Percentiles rank a stretch among this genome's conserved stretches.
Evolutionary conservation across 257 asterid genomes (phyloP).

Genomic region (Salvia splendens): DNA sequence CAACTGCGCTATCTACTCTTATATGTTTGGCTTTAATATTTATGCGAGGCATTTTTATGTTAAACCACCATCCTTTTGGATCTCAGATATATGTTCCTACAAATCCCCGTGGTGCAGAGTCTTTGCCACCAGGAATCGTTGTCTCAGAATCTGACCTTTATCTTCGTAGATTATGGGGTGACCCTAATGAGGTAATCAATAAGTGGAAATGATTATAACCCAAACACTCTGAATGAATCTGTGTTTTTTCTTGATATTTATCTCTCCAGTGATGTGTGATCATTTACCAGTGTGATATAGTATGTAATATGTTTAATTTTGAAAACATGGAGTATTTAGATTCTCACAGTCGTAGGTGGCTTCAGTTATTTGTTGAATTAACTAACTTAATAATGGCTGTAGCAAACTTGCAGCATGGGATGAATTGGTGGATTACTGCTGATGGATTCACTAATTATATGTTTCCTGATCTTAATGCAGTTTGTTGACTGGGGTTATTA

Average conservation of each 20-base stretch:
- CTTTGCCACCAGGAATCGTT: constrained; percentile 96
- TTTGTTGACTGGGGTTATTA: background rate
- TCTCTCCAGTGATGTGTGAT: too few relatives aligned
- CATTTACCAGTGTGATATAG: too few relatives aligned
- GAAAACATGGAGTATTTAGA: too few relatives aligned
- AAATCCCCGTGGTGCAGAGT: constrained; percentile 98
- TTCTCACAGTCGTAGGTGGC: background rate
- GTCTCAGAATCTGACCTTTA: constrained; percentile 88
- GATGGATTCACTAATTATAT: too few relatives aligned
- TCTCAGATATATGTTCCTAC: constrained; percentile 84
- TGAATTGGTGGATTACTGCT: constrained; percentile 1
- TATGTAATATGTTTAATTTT: background rate
- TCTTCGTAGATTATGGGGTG: constrained; percentile 98
- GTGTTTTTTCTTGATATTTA: constrained; percentile 1
- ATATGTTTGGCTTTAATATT: constrained; percentile 5
- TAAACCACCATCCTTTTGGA: background rate
- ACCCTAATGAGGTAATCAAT: constrained; percentile 80
- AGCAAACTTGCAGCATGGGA: constrained; percentile 21
- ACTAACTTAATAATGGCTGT: constrained; percentile 7
- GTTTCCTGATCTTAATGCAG: constrained; percentile 20
- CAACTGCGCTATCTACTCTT: background rate
- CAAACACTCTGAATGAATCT: constrained; percentile 5
- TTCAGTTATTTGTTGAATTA: constrained; percentile 7
- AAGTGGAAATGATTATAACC: constrained; percentile 14
- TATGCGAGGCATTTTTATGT: background rate